Percentiles rank a stretch among this genome's conserved stretches.
Evolutionary conservation across 2,329 filamentous ascomycete genomes (phyloP).

Genomic region (Colletotrichum costaricense): DNA sequence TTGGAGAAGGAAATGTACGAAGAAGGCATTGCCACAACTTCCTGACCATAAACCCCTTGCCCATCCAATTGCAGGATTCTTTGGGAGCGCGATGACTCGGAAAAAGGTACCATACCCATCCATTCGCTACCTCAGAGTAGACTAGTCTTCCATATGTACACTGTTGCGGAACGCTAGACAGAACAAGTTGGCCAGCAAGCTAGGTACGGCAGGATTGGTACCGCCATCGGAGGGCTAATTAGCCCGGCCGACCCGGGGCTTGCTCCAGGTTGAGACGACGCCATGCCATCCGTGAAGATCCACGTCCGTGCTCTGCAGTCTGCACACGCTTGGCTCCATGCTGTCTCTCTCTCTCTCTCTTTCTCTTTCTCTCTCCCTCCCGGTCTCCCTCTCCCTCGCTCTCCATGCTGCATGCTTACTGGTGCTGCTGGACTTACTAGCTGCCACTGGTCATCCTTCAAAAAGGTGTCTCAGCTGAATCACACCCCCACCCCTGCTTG

Average conservation of each 20-base stretch:
- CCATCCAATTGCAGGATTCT: neutral
- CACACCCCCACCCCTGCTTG: neutral
- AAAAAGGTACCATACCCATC: neutral
- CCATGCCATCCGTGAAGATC: slow-evolving; percentile 25
- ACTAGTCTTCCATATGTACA: neutral
- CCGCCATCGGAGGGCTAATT: slow-evolving; percentile 32
- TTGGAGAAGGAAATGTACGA: neutral
- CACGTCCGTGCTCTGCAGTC: slow-evolving; percentile 17
- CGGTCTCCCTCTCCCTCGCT: slow-evolving; percentile 1
- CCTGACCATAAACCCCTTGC: neutral
- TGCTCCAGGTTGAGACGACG: slow-evolving; percentile 32
- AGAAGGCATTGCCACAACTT: neutral
- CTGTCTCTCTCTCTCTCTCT: neutral
- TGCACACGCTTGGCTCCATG: neutral
- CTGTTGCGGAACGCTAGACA: neutral
- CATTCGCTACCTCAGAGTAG: neutral
- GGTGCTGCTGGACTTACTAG: neutral
- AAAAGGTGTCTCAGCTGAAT: slow-evolving; percentile 18
- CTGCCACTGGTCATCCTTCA: neutral
- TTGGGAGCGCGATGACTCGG: neutral
- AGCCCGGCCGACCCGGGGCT: slow-evolving; percentile 30
- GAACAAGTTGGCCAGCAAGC: neutral
- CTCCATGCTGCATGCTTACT: neutral
- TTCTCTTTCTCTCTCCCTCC: neutral
- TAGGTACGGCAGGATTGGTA: slow-evolving; percentile 1